phyloP scores from a whole-genome alignment of 164 flowering plant genomes.

The Aristolochia contorta region DNA sequence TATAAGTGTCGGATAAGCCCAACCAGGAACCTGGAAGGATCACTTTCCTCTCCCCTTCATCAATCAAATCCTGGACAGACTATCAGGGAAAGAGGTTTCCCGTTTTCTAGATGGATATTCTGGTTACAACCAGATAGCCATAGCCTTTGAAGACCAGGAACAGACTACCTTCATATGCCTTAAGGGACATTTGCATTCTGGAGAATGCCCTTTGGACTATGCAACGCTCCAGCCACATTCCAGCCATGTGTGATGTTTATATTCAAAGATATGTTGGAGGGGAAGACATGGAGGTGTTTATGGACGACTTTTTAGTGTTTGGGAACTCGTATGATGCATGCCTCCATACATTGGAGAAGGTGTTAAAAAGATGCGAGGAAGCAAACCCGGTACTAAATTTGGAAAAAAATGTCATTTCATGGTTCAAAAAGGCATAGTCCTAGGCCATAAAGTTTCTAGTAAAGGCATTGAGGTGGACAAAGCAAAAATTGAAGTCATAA shows the following conservation, averaged over 20 bases:
- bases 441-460: too few species aligned
- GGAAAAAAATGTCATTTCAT: slow-evolving; percentile 5
- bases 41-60: neutral
- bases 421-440: neutral
- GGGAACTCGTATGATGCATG: neutral
- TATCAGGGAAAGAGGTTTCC: too few species aligned
- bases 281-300: neutral
- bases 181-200: slow-evolving; percentile 7
- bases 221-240: slow-evolving; percentile 4
- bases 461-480: too few species aligned
- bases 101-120: neutral
- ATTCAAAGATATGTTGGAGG: neutral
- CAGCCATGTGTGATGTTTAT: slow-evolving; percentile 1
- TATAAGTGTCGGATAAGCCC: too few species aligned
- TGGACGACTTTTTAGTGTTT: slow-evolving; percentile 1
- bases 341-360: too few species aligned
- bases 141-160: neutral
- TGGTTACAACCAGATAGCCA: slow-evolving; percentile 1
- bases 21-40: neutral
- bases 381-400: too few species aligned
- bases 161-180: neutral
- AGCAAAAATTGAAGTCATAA: too few species aligned
- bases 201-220: too few species aligned
- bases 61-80: neutral
- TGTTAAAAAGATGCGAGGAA: slow-evolving; percentile 2